Evolutionary conservation across 495 filamentous ascomycete species (phyloP).

Genomic region (Oidiodendron maius): DNA sequence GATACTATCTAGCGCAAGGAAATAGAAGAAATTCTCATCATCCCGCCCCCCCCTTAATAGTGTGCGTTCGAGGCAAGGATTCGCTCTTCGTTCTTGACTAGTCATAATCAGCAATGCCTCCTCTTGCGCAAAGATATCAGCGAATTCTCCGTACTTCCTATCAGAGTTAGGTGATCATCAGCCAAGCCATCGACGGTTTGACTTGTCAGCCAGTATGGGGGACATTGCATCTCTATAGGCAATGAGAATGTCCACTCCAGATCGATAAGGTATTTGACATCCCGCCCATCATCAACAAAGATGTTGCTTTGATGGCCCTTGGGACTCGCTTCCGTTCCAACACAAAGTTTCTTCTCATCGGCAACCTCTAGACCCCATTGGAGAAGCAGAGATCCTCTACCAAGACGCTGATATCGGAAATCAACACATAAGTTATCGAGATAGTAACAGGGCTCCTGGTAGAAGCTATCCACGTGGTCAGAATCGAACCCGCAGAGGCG

Average conservation of each 20-base stretch:
- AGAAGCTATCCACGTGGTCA: background rate
- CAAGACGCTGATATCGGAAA: background rate
- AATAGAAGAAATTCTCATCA: slow-evolving; percentile 12
- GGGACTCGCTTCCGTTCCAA: background rate
- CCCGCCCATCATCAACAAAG: slow-evolving; percentile 12
- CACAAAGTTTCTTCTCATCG: background rate
- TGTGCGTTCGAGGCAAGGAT: slow-evolving; percentile 1
- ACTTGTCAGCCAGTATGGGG: slow-evolving; percentile 28
- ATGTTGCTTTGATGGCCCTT: slow-evolving; percentile 14
- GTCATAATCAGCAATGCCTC: slow-evolving; percentile 1
- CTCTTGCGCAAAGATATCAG: slow-evolving; percentile 10
- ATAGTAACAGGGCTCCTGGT: background rate
- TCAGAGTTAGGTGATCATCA: background rate
- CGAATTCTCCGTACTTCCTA: slow-evolving; percentile 3
- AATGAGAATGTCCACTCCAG: slow-evolving; percentile 26
- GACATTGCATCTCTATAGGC: slow-evolving; percentile 26
- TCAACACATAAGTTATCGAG: background rate
- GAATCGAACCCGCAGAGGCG: background rate
- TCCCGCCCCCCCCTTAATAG: slow-evolving; percentile 15
- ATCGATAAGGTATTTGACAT: slow-evolving; percentile 21
- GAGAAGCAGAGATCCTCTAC: background rate
- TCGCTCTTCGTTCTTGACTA: no score
- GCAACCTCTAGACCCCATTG: background rate
- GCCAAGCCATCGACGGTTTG: slow-evolving; percentile 19
- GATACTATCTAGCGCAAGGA: slow-evolving; percentile 9